Evolutionary conservation across 106 monocot species (phyloP).

Genomic region (Dendrobium nobile): DNA sequence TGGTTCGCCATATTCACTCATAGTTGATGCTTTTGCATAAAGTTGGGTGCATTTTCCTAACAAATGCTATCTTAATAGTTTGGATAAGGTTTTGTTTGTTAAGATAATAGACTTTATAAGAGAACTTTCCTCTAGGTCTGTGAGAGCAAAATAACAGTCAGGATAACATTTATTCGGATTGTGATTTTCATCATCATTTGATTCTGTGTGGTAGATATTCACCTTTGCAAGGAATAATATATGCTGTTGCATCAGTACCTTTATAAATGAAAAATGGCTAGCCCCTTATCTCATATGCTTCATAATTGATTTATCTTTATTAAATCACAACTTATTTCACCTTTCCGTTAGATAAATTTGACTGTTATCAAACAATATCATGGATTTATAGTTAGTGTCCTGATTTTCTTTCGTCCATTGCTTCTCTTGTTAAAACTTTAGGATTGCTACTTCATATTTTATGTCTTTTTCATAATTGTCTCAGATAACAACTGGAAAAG

Average conservation of each 20-base stretch:
- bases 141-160: background rate
- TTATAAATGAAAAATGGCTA: background rate
- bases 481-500: conserved; percentile 70
- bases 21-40: background rate
- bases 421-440: background rate
- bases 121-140: background rate
- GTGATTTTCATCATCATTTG: background rate
- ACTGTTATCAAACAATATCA: background rate
- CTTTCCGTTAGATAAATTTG: background rate
- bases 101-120: background rate
- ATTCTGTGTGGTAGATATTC: background rate
- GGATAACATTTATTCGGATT: background rate
- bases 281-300: background rate
- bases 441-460: background rate
- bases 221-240: background rate
- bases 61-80: background rate
- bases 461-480: background rate
- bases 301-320: background rate
- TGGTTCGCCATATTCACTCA: background rate
- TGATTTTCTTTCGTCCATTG: background rate
- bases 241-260: background rate
- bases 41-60: background rate
- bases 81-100: background rate
- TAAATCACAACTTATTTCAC: conserved; percentile 1
- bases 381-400: background rate